phyloP scores from a whole-genome alignment of 495 filamentous ascomycete genomes.

The Evernia prunastri region DNA sequence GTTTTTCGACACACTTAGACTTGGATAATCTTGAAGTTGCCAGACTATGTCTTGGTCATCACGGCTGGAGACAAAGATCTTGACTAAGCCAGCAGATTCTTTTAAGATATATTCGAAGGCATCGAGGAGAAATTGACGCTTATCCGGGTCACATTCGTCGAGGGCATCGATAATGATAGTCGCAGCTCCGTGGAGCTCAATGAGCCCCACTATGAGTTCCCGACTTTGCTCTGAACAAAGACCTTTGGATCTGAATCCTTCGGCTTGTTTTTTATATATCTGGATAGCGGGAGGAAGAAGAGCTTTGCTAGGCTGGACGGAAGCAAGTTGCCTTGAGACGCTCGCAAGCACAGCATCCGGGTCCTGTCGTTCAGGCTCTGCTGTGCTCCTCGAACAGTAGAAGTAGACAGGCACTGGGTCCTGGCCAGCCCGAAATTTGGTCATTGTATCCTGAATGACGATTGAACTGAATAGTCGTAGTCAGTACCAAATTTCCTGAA shows the following conservation, averaged over 20 bases:
- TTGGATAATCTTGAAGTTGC: slow-evolving; percentile 26
- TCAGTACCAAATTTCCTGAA: too few species aligned
- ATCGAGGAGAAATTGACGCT: slow-evolving; percentile 32
- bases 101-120: slow-evolving; percentile 29
- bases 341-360: slow-evolving; percentile 34
- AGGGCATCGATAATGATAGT: slow-evolving; percentile 43
- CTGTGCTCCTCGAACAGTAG: slow-evolving; percentile 34
- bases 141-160: slow-evolving; percentile 38
- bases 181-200: slow-evolving; percentile 21
- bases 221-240: slow-evolving; percentile 26
- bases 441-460: neutral
- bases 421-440: neutral
- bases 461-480: too few species aligned
- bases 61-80: slow-evolving; percentile 43
- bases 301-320: neutral
- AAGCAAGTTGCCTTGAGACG: slow-evolving; percentile 36
- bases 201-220: slow-evolving; percentile 24
- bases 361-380: slow-evolving; percentile 28
- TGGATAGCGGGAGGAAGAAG: slow-evolving; percentile 8
- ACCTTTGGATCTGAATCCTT: slow-evolving; percentile 14
- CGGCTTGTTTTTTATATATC: slow-evolving; percentile 22
- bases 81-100: slow-evolving; percentile 31
- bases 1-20: slow-evolving; percentile 34
- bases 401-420: slow-evolving; percentile 24
- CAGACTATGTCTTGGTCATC: slow-evolving; percentile 34